phyloP scores from a whole-genome alignment of 2,329 filamentous ascomycete species.

The Sclerotinia spermophila region DNA sequence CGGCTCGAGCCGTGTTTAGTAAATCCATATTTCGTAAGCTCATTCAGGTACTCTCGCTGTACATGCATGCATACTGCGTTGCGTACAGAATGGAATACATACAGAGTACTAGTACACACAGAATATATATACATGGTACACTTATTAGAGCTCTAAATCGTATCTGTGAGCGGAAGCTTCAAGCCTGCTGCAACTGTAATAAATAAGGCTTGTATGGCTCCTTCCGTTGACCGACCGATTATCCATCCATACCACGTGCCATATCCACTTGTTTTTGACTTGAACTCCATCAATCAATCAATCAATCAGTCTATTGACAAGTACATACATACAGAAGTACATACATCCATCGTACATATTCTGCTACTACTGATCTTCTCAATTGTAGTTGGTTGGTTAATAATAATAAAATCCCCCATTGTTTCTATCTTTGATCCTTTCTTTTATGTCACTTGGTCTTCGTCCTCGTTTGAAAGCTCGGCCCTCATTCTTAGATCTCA shows the following conservation, averaged over 20 bases:
- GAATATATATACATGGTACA: too few species aligned
- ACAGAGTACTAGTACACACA: too few species aligned
- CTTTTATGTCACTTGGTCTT: slow-evolving; percentile 37
- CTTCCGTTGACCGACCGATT: slow-evolving; percentile 1
- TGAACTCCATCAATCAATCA: neutral
- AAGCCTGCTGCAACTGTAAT: neutral
- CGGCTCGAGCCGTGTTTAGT: neutral
- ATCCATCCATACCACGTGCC: too few species aligned
- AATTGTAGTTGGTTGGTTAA: neutral
- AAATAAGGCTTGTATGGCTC: neutral
- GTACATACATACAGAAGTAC: neutral
- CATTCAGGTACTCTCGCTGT: neutral
- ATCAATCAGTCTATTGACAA: too few species aligned
- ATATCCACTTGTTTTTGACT: neutral
- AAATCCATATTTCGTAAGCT: neutral
- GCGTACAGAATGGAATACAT: too few species aligned
- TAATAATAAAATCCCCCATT: neutral
- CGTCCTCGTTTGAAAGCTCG: slow-evolving; percentile 55
- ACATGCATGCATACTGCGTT: too few species aligned
- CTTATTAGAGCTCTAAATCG: neutral
- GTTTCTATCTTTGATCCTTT: neutral
- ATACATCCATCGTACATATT: neutral
- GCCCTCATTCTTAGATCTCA: slow-evolving; percentile 60
- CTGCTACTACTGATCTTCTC: neutral
- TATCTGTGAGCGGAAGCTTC: neutral